A percentile compares a stretch with the other conserved stretches of the same genome.
phyloP scores from a whole-genome alignment of 352 stramenopile species.

The Pythium volutum region DNA sequence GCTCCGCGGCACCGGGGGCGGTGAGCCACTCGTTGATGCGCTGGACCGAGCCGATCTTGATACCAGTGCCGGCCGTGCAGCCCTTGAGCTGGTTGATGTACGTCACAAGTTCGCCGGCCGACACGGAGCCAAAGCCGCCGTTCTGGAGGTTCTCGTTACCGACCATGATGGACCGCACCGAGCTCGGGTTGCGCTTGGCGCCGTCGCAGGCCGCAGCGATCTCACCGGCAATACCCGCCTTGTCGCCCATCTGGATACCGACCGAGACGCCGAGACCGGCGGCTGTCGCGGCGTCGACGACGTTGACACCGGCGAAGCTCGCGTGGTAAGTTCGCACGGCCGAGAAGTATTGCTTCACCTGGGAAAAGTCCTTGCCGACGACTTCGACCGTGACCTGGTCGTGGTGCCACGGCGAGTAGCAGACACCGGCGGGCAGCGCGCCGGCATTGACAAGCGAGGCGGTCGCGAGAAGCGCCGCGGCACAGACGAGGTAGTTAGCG shows the following conservation, averaged over 20 bases:
- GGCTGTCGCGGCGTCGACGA: slow-evolving; percentile 28
- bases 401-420: slow-evolving; percentile 69
- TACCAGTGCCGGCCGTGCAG: slow-evolving; percentile 22
- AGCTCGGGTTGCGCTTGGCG: slow-evolving; percentile 24
- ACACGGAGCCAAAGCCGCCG: slow-evolving; percentile 23
- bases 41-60: slow-evolving; percentile 48
- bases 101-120: slow-evolving; percentile 24
- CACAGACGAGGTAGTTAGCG: slow-evolving; percentile 15
- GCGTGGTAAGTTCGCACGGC: slow-evolving; percentile 39
- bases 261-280: slow-evolving; percentile 31
- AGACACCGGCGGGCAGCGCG: slow-evolving; percentile 34
- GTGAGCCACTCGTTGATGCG: slow-evolving; percentile 63
- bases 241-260: slow-evolving; percentile 31
- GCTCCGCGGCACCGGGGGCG: slow-evolving; percentile 28
- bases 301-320: slow-evolving; percentile 32
- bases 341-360: slow-evolving; percentile 33
- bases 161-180: slow-evolving; percentile 35
- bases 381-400: slow-evolving; percentile 25
- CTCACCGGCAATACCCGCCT: slow-evolving; percentile 27
- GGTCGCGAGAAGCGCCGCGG: slow-evolving; percentile 12
- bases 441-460: slow-evolving; percentile 11
- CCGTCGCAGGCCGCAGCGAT: slow-evolving; percentile 30
- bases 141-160: slow-evolving; percentile 44
- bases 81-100: slow-evolving; percentile 33
- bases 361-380: slow-evolving; percentile 25